Conservation (phyloP, 2,329 filamentous ascomycete species). For the Fonsecaea monophora region DNA sequence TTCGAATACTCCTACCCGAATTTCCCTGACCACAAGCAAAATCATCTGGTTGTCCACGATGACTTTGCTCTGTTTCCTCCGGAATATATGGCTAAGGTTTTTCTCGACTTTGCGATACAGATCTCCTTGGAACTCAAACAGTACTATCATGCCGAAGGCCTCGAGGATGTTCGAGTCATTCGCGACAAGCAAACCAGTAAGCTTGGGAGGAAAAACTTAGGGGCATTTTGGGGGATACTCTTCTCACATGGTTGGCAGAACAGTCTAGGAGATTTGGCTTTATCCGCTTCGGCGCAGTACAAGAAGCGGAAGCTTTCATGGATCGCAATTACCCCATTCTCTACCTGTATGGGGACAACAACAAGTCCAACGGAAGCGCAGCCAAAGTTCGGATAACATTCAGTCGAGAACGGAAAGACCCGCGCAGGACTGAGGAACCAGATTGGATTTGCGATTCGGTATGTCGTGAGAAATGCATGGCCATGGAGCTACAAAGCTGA, state of each 20-base stretch:
- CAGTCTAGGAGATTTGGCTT: constrained; percentile 64
- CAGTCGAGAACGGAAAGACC: constrained; percentile 61
- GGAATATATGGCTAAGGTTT: constrained; percentile 37
- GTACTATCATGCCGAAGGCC: constrained; percentile 58
- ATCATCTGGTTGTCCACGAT: constrained; percentile 21
- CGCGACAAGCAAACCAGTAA: constrained; percentile 65
- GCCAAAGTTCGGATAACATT: constrained; percentile 60
- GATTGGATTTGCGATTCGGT: constrained; percentile 61
- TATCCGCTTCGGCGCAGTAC: constrained; percentile 59
- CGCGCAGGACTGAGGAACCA: constrained; percentile 56
- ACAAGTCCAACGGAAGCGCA: constrained; percentile 49
- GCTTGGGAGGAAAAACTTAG: constrained; percentile 21
- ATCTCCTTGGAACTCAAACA: constrained; percentile 62
- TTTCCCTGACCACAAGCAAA: constrained; percentile 30
- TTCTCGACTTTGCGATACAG: constrained; percentile 51
- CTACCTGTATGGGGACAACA: constrained; percentile 53
- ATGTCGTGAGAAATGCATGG: constrained; percentile 6
- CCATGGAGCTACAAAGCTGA: constrained; percentile 1
- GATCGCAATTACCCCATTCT: constrained; percentile 60
- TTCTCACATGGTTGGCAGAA: constrained; percentile 47
- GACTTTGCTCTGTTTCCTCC: constrained; percentile 29
- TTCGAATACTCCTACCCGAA: constrained; percentile 50
- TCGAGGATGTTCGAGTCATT: constrained; percentile 65
- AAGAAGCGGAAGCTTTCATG: constrained; percentile 60
- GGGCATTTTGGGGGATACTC: neutral